phyloP scores from a whole-genome alignment of 1,284 basidiomycete species.

The Malassezia slooffiae region DNA sequence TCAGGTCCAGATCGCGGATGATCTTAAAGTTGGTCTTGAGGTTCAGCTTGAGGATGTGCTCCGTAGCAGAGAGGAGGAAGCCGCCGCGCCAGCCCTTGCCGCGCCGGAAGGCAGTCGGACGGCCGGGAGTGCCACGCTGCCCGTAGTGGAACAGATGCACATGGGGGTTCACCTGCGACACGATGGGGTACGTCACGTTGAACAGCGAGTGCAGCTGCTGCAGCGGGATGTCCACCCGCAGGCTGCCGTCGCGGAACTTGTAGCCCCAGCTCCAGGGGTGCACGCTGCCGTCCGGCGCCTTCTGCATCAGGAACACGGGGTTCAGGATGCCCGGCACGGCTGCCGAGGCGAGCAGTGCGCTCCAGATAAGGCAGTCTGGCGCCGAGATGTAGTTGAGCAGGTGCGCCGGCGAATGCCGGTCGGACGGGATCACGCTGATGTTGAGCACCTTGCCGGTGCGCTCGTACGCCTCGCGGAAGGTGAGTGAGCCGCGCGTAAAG shows the following conservation, averaged over 20 bases:
- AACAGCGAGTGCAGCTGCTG: slow-evolving; percentile 62
- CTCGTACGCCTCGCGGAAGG: slow-evolving; percentile 88
- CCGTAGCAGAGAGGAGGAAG: slow-evolving; percentile 59
- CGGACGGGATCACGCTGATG: slow-evolving; percentile 85
- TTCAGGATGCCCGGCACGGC: slow-evolving; percentile 50
- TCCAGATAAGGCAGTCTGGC: slow-evolving; percentile 64
- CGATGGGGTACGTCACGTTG: slow-evolving; percentile 82
- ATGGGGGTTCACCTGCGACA: slow-evolving; percentile 93
- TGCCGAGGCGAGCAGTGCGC: slow-evolving; percentile 46
- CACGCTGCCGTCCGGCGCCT: slow-evolving; percentile 67
- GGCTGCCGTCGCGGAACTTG: slow-evolving; percentile 43
- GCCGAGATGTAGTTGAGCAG: slow-evolving; percentile 90
- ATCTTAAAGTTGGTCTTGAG: slow-evolving; percentile 44
- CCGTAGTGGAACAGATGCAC: slow-evolving; percentile 98
- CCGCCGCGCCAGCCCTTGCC: slow-evolving; percentile 73
- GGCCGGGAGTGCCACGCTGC: slow-evolving; percentile 80
- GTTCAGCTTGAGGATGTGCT: slow-evolving; percentile 44
- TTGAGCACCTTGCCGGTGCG: slow-evolving; percentile 80
- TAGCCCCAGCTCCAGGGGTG: slow-evolving; percentile 85
- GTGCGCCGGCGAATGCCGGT: slow-evolving; percentile 82
- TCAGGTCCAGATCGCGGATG: slow-evolving; percentile 38
- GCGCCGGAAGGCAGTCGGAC: slow-evolving; percentile 79
- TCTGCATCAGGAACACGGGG: slow-evolving; percentile 72
- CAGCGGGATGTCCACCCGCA: slow-evolving; percentile 77
- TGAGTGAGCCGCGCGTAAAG: slow-evolving; percentile 86